These are phyloP conservation scores for Oryza coarctata DNA, from an alignment of 176 grass and related monocot genomes.

Conservation along the genomic window DNA sequence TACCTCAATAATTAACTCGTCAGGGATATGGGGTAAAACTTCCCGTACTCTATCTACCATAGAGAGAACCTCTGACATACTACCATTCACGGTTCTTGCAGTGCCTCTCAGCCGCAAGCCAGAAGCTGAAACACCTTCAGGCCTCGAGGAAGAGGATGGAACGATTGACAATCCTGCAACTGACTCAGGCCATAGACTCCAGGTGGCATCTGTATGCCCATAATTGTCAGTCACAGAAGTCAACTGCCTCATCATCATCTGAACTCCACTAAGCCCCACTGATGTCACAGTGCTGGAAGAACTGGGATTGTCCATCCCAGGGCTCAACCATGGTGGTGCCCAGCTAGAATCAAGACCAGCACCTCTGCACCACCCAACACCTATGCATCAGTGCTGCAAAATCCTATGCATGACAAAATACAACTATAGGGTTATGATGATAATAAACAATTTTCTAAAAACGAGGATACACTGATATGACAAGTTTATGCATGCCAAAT, in stretches of 20 bases:
- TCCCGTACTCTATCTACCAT: constrained; percentile 95
- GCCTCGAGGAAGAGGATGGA: constrained; percentile 53
- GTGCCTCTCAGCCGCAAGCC: constrained; percentile 50
- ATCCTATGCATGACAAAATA: neutral
- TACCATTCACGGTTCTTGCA: constrained; percentile 47
- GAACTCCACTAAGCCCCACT: constrained; percentile 79
- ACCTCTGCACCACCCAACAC: constrained; percentile 56
- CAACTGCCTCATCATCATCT: constrained; percentile 99
- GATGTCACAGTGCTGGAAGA: constrained; percentile 71
- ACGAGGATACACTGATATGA: neutral
- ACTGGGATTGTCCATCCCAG: constrained; percentile 65
- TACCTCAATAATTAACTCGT: constrained; percentile 98
- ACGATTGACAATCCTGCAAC: constrained; percentile 46
- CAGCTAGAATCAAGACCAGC: constrained; percentile 71
- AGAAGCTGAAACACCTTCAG: constrained; percentile 53
- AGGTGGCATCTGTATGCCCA: constrained; percentile 54
- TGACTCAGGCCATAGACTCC: constrained; percentile 61
- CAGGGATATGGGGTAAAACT: constrained; percentile 87
- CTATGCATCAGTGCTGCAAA: neutral
- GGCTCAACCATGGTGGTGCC: constrained; percentile 69
- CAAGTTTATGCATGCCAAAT: neutral
- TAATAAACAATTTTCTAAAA: neutral
- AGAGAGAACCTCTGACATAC: constrained; percentile 51
- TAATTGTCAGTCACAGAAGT: constrained; percentile 77
- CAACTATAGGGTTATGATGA: neutral